Evolutionary conservation across 2,329 filamentous ascomycete species (phyloP).

Genomic region (Zopfia rhizophila): DNA sequence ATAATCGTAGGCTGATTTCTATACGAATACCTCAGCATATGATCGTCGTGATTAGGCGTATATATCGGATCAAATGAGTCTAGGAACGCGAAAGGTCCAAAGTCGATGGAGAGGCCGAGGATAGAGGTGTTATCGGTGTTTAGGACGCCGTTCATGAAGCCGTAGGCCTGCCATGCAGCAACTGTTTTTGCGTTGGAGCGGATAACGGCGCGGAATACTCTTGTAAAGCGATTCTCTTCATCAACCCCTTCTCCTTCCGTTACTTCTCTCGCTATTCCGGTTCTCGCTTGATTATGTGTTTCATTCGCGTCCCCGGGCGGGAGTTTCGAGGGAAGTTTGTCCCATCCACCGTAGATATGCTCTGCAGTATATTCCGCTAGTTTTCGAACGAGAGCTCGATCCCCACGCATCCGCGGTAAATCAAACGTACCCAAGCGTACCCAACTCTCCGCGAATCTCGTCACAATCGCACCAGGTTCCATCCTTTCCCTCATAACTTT

Average conservation of each 20-base stretch:
- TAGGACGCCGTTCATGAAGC: slow-evolving; percentile 98
- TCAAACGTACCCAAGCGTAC: slow-evolving; percentile 96
- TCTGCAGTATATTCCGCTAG: slow-evolving; percentile 87
- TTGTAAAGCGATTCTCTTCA: slow-evolving; percentile 85
- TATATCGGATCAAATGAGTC: slow-evolving; percentile 96
- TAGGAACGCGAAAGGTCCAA: slow-evolving; percentile 96
- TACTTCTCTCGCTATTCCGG: slow-evolving; percentile 65
- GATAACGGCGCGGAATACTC: slow-evolving; percentile 87
- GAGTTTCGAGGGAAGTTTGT: slow-evolving; percentile 74
- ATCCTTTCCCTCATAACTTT: slow-evolving; percentile 80
- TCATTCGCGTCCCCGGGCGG: slow-evolving; percentile 60
- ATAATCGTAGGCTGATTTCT: slow-evolving; percentile 94
- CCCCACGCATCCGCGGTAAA: slow-evolving; percentile 82
- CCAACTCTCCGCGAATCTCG: slow-evolving; percentile 92
- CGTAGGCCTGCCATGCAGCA: slow-evolving; percentile 95
- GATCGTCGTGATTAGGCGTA: slow-evolving; percentile 96
- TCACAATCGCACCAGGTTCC: slow-evolving; percentile 92
- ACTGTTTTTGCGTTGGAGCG: slow-evolving; percentile 88
- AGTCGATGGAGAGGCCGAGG: slow-evolving; percentile 89
- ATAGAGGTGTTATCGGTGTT: slow-evolving; percentile 99
- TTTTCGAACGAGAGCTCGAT: slow-evolving; percentile 76
- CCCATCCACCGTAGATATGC: slow-evolving; percentile 88
- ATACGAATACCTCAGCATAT: slow-evolving; percentile 87
- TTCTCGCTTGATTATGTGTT: slow-evolving; percentile 53
- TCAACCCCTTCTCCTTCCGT: slow-evolving; percentile 74